A percentile compares a stretch with the other conserved stretches of the same genome.
Conservation (phyloP, 345 rosid genomes). For the Leavenworthia alabamica region DNA sequence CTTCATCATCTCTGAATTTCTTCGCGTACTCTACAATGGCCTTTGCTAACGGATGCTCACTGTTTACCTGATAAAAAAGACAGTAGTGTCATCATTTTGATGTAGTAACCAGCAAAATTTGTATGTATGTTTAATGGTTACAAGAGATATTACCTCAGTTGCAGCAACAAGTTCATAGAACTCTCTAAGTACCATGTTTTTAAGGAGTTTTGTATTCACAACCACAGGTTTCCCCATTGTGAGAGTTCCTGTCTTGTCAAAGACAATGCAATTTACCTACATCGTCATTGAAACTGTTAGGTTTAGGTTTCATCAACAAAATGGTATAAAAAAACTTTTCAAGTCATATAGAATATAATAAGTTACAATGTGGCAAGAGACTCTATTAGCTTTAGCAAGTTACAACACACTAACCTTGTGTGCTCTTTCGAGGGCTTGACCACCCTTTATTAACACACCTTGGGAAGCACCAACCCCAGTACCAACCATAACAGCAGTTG, state of each 20-base stretch:
- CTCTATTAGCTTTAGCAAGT: neutral
- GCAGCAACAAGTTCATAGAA: constrained; percentile 81
- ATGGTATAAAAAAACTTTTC: neutral
- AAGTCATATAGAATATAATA: neutral
- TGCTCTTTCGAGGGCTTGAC: constrained; percentile 86
- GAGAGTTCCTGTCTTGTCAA: constrained; percentile 98
- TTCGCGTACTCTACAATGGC: constrained; percentile 74
- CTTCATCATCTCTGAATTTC: constrained; percentile 73
- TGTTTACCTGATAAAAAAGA: constrained; percentile 47
- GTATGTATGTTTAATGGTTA: neutral
- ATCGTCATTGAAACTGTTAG: neutral
- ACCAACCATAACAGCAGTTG: constrained; percentile 99
- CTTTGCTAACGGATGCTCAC: constrained; percentile 93
- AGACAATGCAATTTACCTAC: constrained; percentile 82
- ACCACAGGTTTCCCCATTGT: constrained; percentile 88
- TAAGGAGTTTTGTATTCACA: constrained; percentile 61
- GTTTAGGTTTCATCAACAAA: neutral
- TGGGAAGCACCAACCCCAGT: constrained; percentile 98
- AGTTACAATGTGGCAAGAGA: constrained; percentile 3
- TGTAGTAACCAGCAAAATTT: neutral
- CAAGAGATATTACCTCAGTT: constrained; percentile 56
- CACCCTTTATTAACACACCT: constrained; percentile 91
- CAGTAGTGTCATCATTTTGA: neutral
- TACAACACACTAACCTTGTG: constrained; percentile 46
- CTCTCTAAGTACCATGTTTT: constrained; percentile 60